Base-by-base conservation (phyloP, 2,329 filamentous ascomycete species). In the Chalaropsis thielavioides region DNA sequence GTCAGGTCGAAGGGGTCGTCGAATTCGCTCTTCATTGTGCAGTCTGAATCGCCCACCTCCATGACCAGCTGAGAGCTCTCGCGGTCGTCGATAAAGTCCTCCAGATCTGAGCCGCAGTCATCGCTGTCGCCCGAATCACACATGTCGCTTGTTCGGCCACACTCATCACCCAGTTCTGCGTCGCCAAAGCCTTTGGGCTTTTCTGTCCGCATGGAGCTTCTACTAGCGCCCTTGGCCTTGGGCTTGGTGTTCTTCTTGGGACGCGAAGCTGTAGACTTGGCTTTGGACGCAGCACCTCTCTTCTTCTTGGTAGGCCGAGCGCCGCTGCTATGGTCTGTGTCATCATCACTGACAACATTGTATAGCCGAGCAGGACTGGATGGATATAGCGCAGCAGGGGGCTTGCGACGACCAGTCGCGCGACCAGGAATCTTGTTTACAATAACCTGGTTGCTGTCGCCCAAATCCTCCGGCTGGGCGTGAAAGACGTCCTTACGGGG, bases 21-120 rank as follows among this genome's bases (percentile, higher is more conserved):
- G 7, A 49, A n/a, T 17, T 58, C 66, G 35, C 62, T 61, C 17
- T n/a, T 31, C 31, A 46, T 31, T 3, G 41, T 62, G 17, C 41
- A 44, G 7, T 69, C 65, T 1, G 66, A 62, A 8, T 62, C 63
- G 11, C 54, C 63, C 11, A 63, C 54, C 5, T 27, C 61, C 5
- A 44, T 61, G 41, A 35, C 61, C 15, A 66, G 13, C n/a, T 66
- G 51, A 2, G 59, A 62, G 35, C 62, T 63, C n/a, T 51, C 44
- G 19, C 65, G 61, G 44, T 66, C 62, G 27, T 66, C 65, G 41
- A 66, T 60, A 31, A 66, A 66, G 11, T 62, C 67, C 11, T 40
- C 61, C 11, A 68, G 41, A 61, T 68, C 68, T 3, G 67, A 65
- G 13, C 66, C 68, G 41, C 65, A 61, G 58, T 66, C 65, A 15